Evolutionary conservation across 2,329 filamentous ascomycete species (phyloP), one percentile per base, ranked within the genome.

Genomic region (Parafenestella ontariensis): DNA sequence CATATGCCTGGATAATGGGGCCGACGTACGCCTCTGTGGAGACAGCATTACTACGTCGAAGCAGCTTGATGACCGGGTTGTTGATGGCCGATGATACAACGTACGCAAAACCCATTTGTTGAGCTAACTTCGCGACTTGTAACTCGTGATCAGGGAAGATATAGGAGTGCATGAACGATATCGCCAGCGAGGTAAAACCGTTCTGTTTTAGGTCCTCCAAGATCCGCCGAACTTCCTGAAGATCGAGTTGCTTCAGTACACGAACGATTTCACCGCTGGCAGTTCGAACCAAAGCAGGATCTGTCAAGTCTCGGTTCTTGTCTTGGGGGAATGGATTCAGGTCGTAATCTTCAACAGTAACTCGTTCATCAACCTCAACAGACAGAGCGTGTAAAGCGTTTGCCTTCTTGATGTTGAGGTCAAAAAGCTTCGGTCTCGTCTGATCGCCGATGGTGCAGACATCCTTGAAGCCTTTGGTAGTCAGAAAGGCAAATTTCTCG

Each of bases 161-260:
- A 70, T 96, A 96, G 3, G 88, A 89, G 70, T 96, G 92, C 86
- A 96, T 91, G 49, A 96, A 78, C 64, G 90, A 94, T 1, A 96
- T 90, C 3, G 92, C 91, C 62, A 96, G 86, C 69, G 90, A 93
- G 52, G 83, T 82, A 64, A 93, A 88, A 0, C 89, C 89, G 21
- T 81, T 78, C 5, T 9, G 5, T 5, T 26, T 5, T 9, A 54
- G 87, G 83, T 13, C 31, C 5, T 4, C 5, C 33, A 36, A 36
- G 5, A 5, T 20, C 11, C 23, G 5, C 20, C 5, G 4, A 18
- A 13, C 11, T 18, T 36, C 11, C 13, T 36, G 4, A 11, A 15
- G 5, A 18, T 36, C 17, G 17, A 36, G 33, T 5, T 5, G 5
- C 33, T 36, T 36, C 11, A 36, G 5, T 15, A 36, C 13, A 4